A percentile compares a stretch with the other conserved stretches of the same genome.
These are phyloP conservation scores for Kwoniella shandongensis DNA, from an alignment of 768 basidiomycete genomes.

Conservation along the genomic window DNA sequence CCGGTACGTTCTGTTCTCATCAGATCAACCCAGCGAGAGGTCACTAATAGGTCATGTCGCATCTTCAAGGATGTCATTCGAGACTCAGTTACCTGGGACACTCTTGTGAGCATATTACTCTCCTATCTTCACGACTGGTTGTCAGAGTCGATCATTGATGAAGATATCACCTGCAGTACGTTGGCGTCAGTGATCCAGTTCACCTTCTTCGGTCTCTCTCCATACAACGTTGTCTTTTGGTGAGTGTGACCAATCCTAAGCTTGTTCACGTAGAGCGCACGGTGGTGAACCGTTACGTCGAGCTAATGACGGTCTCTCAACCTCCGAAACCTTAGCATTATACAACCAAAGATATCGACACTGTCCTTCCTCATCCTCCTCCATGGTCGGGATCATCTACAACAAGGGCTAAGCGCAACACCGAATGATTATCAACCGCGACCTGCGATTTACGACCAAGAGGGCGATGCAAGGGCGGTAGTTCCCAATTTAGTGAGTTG, in stretches of 20 bases:
- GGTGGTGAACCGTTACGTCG: not conserved
- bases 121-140: not conserved
- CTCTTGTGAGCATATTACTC: not conserved
- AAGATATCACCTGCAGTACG: slow-evolving; percentile 1
- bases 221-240: not conserved
- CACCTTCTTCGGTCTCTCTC: not conserved
- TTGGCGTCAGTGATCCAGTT: not conserved
- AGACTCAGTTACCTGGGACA: slow-evolving; percentile 1
- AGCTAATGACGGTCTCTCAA: not conserved
- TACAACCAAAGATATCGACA: slow-evolving; percentile 4
- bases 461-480: no score
- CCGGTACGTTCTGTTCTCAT: not conserved
- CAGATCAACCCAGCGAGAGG: no score
- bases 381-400: no score
- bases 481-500: no score
- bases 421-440: not conserved
- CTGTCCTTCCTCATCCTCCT: not conserved
- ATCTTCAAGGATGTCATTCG: slow-evolving; percentile 4
- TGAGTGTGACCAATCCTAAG: not conserved
- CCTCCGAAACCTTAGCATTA: no score
- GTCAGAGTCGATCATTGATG: not conserved
- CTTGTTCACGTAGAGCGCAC: not conserved
- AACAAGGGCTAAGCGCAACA: not conserved
- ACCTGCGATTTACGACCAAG: no score
- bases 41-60: no score